Conservation (phyloP, 1,139 yeast species). For the Zygosaccharomyces pseudobailii region DNA sequence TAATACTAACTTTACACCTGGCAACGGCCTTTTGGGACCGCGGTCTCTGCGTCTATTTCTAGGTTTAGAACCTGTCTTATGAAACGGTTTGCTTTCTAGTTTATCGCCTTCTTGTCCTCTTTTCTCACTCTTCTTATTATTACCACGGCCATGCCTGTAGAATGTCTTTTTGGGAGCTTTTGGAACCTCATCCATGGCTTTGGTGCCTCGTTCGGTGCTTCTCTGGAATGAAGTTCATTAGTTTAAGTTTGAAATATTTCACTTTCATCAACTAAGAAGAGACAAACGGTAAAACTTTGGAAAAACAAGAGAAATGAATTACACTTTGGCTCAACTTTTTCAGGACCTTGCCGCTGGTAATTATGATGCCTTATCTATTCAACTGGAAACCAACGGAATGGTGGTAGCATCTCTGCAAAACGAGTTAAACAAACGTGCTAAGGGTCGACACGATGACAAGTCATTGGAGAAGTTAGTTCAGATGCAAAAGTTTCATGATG, state of each 20-base stretch:
- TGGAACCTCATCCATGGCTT: conserved; percentile 5
- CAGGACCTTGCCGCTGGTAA: conserved; percentile 11
- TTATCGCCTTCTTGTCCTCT: conserved; percentile 3
- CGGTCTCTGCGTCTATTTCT: conserved; percentile 13
- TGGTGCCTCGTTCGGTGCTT: not conserved
- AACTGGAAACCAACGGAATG: conserved; percentile 23
- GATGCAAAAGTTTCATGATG: conserved; percentile 16
- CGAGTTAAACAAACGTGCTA: conserved; percentile 12
- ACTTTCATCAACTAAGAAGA: not conserved
- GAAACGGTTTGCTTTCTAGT: conserved; percentile 1
- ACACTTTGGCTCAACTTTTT: conserved; percentile 11
- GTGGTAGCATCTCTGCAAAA: conserved; percentile 27
- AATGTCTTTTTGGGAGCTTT: conserved; percentile 1
- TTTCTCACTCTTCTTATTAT: conserved; percentile 5
- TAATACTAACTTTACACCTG: conserved; percentile 26
- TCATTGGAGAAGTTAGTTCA: conserved; percentile 23
- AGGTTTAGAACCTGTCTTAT: conserved; percentile 6
- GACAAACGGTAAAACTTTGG: not conserved
- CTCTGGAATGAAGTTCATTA: not conserved
- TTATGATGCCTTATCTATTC: conserved; percentile 10
- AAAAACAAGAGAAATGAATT: conserved; percentile 5
- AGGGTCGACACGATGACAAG: conserved; percentile 12
- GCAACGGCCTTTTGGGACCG: conserved; percentile 9
- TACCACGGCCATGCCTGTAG: not conserved
- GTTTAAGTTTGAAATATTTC: not conserved